phyloP scores from a whole-genome alignment of 345 rosid species.

The Eucalyptus shirleyi region DNA sequence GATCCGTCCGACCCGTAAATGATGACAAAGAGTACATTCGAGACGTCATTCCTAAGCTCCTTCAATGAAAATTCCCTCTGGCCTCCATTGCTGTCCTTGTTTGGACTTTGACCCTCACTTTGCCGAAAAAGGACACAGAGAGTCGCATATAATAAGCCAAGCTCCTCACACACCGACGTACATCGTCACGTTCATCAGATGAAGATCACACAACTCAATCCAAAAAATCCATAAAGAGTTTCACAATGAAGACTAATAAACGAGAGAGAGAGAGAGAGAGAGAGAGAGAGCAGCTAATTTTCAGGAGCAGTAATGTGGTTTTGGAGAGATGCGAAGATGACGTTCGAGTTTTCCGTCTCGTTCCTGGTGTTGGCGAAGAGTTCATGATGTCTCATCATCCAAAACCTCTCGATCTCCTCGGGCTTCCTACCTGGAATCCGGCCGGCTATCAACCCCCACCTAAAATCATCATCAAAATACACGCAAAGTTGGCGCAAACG shows the following conservation, averaged over 20 bases:
- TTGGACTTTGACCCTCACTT: background rate
- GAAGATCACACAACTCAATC: background rate
- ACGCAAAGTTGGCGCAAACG: background rate
- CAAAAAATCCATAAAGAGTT: background rate
- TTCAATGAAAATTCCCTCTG: background rate
- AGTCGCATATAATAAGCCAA: background rate
- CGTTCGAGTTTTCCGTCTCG: background rate
- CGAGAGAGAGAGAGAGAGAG: background rate
- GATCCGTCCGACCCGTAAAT: background rate
- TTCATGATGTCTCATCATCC: slow-evolving; percentile 24
- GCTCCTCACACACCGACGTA: background rate
- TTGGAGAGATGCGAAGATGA: background rate
- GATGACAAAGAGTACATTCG: background rate
- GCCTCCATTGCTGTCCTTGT: background rate
- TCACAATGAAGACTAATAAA: background rate
- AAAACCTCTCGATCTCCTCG: slow-evolving; percentile 41
- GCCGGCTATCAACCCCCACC: slow-evolving; percentile 37
- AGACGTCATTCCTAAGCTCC: background rate
- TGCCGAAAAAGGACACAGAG: background rate
- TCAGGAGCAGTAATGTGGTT: background rate
- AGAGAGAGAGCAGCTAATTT: background rate
- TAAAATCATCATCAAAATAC: background rate
- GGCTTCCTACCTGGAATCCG: slow-evolving; percentile 28
- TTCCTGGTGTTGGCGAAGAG: background rate
- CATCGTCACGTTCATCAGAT: background rate